These are phyloP conservation scores for Berberis vulgaris DNA, from an alignment of 164 flowering plant genomes.

Conservation along the genomic window DNA sequence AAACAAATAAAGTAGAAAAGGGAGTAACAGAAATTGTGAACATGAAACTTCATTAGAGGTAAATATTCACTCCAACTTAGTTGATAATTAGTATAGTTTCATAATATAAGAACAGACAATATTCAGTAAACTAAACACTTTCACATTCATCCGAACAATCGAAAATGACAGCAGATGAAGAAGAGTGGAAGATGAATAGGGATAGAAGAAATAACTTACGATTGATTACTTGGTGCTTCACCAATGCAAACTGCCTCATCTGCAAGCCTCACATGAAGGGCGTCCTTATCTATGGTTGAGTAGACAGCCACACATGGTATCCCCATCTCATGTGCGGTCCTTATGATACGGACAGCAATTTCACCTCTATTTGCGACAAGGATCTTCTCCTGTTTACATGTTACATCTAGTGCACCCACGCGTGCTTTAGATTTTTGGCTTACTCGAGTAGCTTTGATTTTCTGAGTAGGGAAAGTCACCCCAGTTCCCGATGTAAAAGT, in stretches of 20 bases:
- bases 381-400: conserved; percentile 70
- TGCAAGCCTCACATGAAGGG: conserved; percentile 94
- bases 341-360: conserved; percentile 91
- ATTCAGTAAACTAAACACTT: not conserved
- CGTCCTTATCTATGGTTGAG: conserved; percentile 96
- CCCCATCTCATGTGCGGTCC: conserved; percentile 96
- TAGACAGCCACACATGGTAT: conserved; percentile 97
- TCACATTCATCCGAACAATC: not conserved
- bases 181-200: not conserved
- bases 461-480: conserved; percentile 47
- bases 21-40: too few species aligned
- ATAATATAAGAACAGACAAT: too few species aligned
- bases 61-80: too few species aligned
- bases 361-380: conserved; percentile 97
- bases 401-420: conserved; percentile 57
- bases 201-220: conserved; percentile 45
- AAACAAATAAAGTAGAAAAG: too few species aligned
- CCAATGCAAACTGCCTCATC: conserved; percentile 99
- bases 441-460: conserved; percentile 24
- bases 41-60: too few species aligned
- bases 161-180: not conserved
- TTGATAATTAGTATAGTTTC: too few species aligned
- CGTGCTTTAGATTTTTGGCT: conserved; percentile 29
- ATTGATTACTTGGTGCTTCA: conserved; percentile 96
- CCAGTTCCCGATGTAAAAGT: conserved; percentile 52